Evolutionary conservation across 129 eudicot species (phyloP).

Genomic region (Glebionis coronaria): DNA sequence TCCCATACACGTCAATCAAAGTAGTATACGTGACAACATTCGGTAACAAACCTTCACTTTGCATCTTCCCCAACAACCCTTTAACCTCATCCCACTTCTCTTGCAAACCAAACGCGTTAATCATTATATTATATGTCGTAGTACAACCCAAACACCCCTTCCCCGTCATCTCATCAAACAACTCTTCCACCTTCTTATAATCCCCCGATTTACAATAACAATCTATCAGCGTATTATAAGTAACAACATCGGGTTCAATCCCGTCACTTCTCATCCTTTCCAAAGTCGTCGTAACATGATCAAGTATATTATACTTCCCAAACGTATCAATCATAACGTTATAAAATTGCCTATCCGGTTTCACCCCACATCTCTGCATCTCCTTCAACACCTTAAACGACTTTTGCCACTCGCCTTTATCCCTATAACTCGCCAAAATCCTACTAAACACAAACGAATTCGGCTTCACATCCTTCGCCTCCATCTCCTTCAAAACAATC

Average conservation of each 20-base stretch:
- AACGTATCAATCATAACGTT: slow-evolving; percentile 92
- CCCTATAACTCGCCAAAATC: slow-evolving; percentile 74
- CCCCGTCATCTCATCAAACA: slow-evolving; percentile 69
- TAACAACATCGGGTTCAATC: slow-evolving; percentile 81
- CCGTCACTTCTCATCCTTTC: slow-evolving; percentile 81
- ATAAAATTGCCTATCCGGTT: slow-evolving; percentile 76
- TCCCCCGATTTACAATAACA: slow-evolving; percentile 82
- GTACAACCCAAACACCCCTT: slow-evolving; percentile 77
- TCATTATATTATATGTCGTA: slow-evolving; percentile 86
- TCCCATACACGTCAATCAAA: slow-evolving; percentile 74
- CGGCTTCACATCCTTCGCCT: slow-evolving; percentile 59
- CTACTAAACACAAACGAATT: slow-evolving; percentile 72
- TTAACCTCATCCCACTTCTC: slow-evolving; percentile 78
- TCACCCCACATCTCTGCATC: slow-evolving; percentile 75
- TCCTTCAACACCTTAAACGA: slow-evolving; percentile 87
- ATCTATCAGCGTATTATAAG: slow-evolving; percentile 88
- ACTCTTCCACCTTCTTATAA: slow-evolving; percentile 60
- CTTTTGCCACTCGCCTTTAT: slow-evolving; percentile 88
- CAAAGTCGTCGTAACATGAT: slow-evolving; percentile 72
- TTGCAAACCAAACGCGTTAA: slow-evolving; percentile 74
- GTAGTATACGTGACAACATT: slow-evolving; percentile 90
- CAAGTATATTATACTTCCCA: slow-evolving; percentile 86
- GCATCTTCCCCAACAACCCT: slow-evolving; percentile 76
- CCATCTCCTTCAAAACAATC: slow-evolving; percentile 91
- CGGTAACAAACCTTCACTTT: slow-evolving; percentile 79